Evolutionary conservation across 2,329 filamentous ascomycete genomes (phyloP), one percentile per base, ranked within the genome.

Genomic region (Microsporum audouinii): DNA sequence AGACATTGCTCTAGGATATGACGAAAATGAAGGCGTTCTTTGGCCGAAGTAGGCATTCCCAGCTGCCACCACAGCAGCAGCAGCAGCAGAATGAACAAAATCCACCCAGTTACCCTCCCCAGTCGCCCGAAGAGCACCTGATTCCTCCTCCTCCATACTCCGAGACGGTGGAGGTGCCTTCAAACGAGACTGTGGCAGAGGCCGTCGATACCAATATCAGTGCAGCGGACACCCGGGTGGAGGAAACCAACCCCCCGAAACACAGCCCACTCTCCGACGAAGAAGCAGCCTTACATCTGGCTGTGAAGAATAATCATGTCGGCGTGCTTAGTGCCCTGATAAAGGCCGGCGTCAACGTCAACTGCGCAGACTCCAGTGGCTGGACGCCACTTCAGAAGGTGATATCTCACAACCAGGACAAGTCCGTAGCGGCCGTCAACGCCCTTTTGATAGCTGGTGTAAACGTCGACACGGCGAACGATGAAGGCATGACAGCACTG

Each of bases 321-420:
- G 33, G 39, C 34, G 39, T 59, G 14, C 8, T 59, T 14, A 27
- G 8, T 17, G 29, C 17, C 2, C 23, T 59, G 23, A 23, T 59
- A 8, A 43, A 59, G 10, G 57, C 39, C 14, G 57, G 57, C 7
- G 57, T 59, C 10, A 14, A 45, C 14, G 38, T 47, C 14, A 59
- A 45, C 27, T 34, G 38, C 10, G n/a, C 41, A 23, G 57, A 59
- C 29, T 39, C 34, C 14, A 36, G 14, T 14, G 41, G 41, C 8
- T 59, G 57, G 57, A 59, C 57, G 3, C 38, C 57, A 3, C 41
- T 59, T 6, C 57, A 59, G 29, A 59, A 59, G 31, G 57, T 12
- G 12, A 29, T 47, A 5, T 59, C 38, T 7, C 41, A 59, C 8
- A 17, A 49, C 31, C 41, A 31, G 17, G 38, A 43, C 10, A 43